Conservation (phyloP, 306 rosid genomes). For the Quercus suber region DNA sequence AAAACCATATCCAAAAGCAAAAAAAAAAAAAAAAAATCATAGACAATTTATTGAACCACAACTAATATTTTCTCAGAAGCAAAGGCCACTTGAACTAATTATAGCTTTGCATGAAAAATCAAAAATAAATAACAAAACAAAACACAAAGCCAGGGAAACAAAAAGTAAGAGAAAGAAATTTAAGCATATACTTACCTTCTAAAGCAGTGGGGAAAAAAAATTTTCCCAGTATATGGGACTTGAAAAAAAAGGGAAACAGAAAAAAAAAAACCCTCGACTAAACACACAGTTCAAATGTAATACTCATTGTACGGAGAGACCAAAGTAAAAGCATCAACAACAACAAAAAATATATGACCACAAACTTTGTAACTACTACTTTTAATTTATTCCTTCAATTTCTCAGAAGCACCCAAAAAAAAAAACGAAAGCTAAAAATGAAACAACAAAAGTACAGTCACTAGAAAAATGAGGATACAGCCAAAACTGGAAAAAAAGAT, state of each 20-base stretch:
- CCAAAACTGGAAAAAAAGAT: slow-evolving; percentile 6
- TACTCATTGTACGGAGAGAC: neutral
- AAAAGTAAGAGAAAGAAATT: neutral
- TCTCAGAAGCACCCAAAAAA: neutral
- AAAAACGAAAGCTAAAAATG: neutral
- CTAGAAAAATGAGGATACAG: neutral
- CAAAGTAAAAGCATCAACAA: neutral
- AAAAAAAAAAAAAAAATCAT: neutral
- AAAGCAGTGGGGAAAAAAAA: neutral
- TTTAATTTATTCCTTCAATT: neutral
- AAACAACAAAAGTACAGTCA: slow-evolving; percentile 1
- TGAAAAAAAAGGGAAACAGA: neutral
- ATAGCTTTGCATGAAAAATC: neutral
- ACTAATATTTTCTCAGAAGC: neutral
- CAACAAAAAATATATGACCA: neutral
- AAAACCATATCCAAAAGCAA: neutral
- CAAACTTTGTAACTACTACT: neutral
- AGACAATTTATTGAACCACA: neutral
- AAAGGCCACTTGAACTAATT: neutral
- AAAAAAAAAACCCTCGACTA: neutral
- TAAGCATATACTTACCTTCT: neutral
- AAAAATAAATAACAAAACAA: neutral
- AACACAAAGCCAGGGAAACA: neutral
- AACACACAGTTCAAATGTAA: neutral
- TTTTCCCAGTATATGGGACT: neutral